A percentile compares a stretch with the other conserved stretches of the same genome.
These are phyloP conservation scores for Phytophthora multivora DNA, from an alignment of 352 stramenopile genomes.

Conservation along the genomic window DNA sequence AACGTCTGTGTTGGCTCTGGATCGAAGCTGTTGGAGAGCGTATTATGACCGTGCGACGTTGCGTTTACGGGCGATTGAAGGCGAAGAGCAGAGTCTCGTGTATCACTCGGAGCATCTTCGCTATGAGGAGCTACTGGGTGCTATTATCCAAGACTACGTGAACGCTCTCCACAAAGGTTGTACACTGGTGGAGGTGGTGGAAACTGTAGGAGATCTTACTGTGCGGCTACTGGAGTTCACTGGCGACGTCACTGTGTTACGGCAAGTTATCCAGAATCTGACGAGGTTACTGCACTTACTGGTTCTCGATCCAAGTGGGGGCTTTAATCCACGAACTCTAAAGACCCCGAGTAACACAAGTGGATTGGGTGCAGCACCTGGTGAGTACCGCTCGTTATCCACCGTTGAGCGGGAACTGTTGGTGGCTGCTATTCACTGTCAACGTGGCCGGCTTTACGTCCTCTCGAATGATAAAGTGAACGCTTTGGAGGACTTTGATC, in stretches of 20 bases:
- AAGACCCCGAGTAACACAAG: constrained; percentile 18
- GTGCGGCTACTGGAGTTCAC: constrained; percentile 73
- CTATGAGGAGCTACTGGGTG: constrained; percentile 63
- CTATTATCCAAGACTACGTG: constrained; percentile 79
- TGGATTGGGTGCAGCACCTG: constrained; percentile 14
- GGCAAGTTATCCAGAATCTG: constrained; percentile 69
- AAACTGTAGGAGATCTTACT: constrained; percentile 73
- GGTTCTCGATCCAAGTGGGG: constrained; percentile 39
- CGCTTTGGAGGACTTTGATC: constrained; percentile 67
- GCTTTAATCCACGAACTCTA: constrained; percentile 28
- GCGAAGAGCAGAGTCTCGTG: constrained; percentile 58
- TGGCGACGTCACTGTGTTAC: constrained; percentile 57
- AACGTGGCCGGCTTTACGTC: constrained; percentile 67
- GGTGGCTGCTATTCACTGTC: constrained; percentile 59
- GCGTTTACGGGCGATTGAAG: constrained; percentile 67
- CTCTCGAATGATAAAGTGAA: constrained; percentile 55
- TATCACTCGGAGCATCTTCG: constrained; percentile 77
- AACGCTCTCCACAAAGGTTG: constrained; percentile 75
- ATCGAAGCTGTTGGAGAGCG: constrained; percentile 77
- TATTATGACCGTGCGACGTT: constrained; percentile 81
- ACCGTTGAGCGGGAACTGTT: constrained; percentile 54
- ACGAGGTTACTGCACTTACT: constrained; percentile 62
- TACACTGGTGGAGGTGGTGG: constrained; percentile 71
- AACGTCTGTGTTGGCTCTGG: constrained; percentile 55
- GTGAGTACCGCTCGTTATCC: constrained; percentile 28